A percentile compares a stretch with the other conserved stretches of the same genome.
Conservation (phyloP, 2,329 filamentous ascomycete species). For the Akanthomyces uredinophilus region DNA sequence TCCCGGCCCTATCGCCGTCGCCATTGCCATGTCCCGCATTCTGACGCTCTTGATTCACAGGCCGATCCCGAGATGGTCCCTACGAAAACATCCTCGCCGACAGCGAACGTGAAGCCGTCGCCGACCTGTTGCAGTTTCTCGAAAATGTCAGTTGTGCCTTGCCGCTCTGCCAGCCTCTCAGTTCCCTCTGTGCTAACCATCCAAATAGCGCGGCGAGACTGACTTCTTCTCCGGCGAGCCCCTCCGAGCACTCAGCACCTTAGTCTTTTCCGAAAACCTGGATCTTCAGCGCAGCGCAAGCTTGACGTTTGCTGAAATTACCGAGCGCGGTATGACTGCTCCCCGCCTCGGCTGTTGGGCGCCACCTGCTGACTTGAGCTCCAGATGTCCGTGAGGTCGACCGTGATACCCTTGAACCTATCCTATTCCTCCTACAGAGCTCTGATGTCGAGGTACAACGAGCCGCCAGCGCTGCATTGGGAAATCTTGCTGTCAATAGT, state of each 20-base stretch:
- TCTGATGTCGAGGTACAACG: constrained; percentile 95
- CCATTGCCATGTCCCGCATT: constrained; percentile 5
- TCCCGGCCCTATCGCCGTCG: background rate
- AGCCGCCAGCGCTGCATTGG: constrained; percentile 90
- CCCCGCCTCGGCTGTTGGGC: background rate
- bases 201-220: constrained; percentile 77
- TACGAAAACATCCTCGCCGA: constrained; percentile 89
- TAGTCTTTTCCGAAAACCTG: constrained; percentile 98
- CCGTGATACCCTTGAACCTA: constrained; percentile 89
- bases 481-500: constrained; percentile 97
- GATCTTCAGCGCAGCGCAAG: constrained; percentile 96
- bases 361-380: constrained; percentile 16
- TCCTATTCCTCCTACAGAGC: constrained; percentile 90
- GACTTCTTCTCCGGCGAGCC: constrained; percentile 98
- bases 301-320: constrained; percentile 97
- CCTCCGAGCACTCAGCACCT: constrained; percentile 84
- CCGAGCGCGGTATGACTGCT: constrained; percentile 73
- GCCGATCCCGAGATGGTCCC: constrained; percentile 72
- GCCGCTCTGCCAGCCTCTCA: constrained; percentile 2
- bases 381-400: constrained; percentile 95
- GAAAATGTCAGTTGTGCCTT: constrained; percentile 68
- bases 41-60: constrained; percentile 34
- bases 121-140: constrained; percentile 89
- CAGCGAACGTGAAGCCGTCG: constrained; percentile 93
- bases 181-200: constrained; percentile 21